A percentile compares a stretch with the other conserved stretches of the same genome.
Evolutionary conservation across 139 green algal species (phyloP).

Genomic region (Penium margaritaceum): DNA sequence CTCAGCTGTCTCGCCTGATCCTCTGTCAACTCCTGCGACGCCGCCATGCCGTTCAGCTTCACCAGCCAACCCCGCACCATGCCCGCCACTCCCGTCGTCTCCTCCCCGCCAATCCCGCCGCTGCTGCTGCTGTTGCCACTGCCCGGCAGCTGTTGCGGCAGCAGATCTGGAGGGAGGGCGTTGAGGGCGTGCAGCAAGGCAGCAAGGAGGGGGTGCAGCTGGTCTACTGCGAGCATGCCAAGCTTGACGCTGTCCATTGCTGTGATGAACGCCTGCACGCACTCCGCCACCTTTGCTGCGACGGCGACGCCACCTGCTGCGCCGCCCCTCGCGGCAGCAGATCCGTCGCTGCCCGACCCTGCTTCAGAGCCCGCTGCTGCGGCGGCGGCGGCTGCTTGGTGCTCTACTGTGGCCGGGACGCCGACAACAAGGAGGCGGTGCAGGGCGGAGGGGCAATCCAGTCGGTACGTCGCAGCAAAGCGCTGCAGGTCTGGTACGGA

Average conservation of each 20-base stretch:
- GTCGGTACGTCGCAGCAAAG: slow-evolving; percentile 83
- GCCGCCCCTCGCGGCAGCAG: background rate
- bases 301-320: too few relatives aligned
- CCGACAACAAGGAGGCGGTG: slow-evolving; percentile 69
- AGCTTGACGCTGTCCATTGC: slow-evolving; percentile 86
- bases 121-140: too few relatives aligned
- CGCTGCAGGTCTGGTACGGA: slow-evolving; percentile 72
- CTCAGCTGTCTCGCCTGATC: slow-evolving; percentile 76
- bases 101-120: too few relatives aligned
- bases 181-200: slow-evolving; percentile 71
- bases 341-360: background rate
- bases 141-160: too few relatives aligned
- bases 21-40: slow-evolving; percentile 71
- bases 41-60: slow-evolving; percentile 71
- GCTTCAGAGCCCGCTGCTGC: slow-evolving; percentile 18
- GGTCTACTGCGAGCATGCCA: slow-evolving; percentile 84
- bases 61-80: slow-evolving; percentile 63
- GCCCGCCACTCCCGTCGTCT: too few relatives aligned
- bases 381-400: slow-evolving; percentile 9
- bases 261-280: slow-evolving; percentile 88
- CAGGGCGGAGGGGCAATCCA: slow-evolving; percentile 86
- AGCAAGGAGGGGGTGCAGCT: slow-evolving; percentile 71
- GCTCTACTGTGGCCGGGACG: slow-evolving; percentile 78
- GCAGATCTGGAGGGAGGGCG: slow-evolving; percentile 58
- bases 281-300: slow-evolving; percentile 64